These are phyloP conservation scores for Monilinia vaccinii-corymbosi DNA, from an alignment of 2,329 filamentous ascomycete genomes.

Conservation along the genomic window DNA sequence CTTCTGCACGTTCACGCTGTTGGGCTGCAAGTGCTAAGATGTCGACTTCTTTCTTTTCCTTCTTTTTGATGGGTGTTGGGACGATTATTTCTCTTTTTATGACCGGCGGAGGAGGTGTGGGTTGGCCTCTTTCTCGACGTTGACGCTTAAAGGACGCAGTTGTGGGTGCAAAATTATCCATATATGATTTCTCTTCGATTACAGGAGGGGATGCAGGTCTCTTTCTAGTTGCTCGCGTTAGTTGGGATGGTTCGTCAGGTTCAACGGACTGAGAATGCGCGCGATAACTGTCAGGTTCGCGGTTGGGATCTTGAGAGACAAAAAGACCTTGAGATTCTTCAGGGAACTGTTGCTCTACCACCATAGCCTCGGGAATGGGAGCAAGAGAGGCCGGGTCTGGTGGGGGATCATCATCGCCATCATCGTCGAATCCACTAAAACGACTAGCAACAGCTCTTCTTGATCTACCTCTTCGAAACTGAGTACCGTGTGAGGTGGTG, in stretches of 20 bases:
- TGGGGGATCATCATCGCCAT: slow-evolving; percentile 35
- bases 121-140: slow-evolving; percentile 36
- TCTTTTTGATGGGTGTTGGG: slow-evolving; percentile 22
- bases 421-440: slow-evolving; percentile 69
- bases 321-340: slow-evolving; percentile 38
- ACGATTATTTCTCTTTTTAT: slow-evolving; percentile 13
- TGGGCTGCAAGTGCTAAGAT: slow-evolving; percentile 56
- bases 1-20: slow-evolving; percentile 53
- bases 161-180: slow-evolving; percentile 67
- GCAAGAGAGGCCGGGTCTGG: slow-evolving; percentile 10
- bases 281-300: slow-evolving; percentile 24
- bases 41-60: slow-evolving; percentile 47
- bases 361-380: slow-evolving; percentile 35
- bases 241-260: neutral
- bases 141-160: slow-evolving; percentile 66
- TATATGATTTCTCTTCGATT: slow-evolving; percentile 35
- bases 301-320: slow-evolving; percentile 39
- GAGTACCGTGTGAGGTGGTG: neutral
- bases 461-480: slow-evolving; percentile 26
- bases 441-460: slow-evolving; percentile 41
- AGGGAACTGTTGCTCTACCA: slow-evolving; percentile 40
- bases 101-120: slow-evolving; percentile 9
- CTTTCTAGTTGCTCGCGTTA: slow-evolving; percentile 30
- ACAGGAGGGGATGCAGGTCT: slow-evolving; percentile 36
- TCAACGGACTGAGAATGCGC: slow-evolving; percentile 14